Percentiles rank a stretch among this genome's conserved stretches.
These are phyloP conservation scores for Myriosclerotinia curreyana DNA, from an alignment of 2,329 filamentous ascomycete species.

Conservation along the genomic window DNA sequence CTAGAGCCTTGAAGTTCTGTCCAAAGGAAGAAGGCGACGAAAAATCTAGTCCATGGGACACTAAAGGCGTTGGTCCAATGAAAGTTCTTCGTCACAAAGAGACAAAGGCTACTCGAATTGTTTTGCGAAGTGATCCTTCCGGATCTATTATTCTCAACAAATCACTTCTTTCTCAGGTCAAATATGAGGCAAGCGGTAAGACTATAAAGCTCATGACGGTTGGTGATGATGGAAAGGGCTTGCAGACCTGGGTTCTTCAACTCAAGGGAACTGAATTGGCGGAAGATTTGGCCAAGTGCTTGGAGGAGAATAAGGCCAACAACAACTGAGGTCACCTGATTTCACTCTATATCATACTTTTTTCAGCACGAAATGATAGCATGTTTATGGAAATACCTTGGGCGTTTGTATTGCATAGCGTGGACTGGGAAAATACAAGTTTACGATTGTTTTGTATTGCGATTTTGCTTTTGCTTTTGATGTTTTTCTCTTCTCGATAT, in stretches of 20 bases:
- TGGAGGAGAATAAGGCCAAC: constrained; percentile 22
- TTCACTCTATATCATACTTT: constrained; percentile 5
- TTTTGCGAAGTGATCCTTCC: constrained; percentile 72
- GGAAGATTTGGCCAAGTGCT: constrained; percentile 44
- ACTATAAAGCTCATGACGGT: constrained; percentile 58
- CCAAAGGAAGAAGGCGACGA: constrained; percentile 47
- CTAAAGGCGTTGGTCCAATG: constrained; percentile 67
- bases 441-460: constrained; percentile 9
- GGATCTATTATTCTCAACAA: constrained; percentile 74
- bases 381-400: constrained; percentile 12
- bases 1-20: constrained; percentile 64
- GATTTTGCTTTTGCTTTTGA: constrained; percentile 1
- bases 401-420: constrained; percentile 15
- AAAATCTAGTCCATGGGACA: constrained; percentile 60
- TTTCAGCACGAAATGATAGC: constrained; percentile 5
- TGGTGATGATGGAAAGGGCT: constrained; percentile 54
- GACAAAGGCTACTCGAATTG: constrained; percentile 62
- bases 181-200: constrained; percentile 60
- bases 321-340: not conserved
- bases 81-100: constrained; percentile 71
- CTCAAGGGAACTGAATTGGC: constrained; percentile 58
- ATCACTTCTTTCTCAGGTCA: constrained; percentile 56
- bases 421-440: constrained; percentile 10
- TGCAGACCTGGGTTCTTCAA: constrained; percentile 70
- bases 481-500: not conserved